These are phyloP conservation scores for Rhodosporidiobolus odoratus DNA, from an alignment of 768 basidiomycete genomes.

Conservation along the genomic window DNA sequence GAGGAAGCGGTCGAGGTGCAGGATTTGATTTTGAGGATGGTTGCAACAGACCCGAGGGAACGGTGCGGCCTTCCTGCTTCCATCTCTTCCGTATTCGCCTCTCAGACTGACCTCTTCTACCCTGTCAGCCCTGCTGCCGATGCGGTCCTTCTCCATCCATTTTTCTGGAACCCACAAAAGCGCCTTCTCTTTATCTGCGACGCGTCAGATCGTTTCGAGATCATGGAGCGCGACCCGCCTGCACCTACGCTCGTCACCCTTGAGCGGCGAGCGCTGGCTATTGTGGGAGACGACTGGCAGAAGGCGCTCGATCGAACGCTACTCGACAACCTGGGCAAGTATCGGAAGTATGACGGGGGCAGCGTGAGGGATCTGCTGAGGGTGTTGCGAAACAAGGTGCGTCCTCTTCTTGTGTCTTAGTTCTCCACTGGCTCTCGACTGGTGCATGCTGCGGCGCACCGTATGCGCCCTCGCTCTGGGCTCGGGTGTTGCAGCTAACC, in stretches of 20 bases:
- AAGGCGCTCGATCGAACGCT: conserved; percentile 77
- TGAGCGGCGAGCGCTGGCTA: conserved; percentile 61
- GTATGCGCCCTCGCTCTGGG: background rate
- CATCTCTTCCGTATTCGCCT: background rate
- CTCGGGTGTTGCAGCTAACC: background rate
- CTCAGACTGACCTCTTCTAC: background rate
- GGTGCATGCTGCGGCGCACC: background rate
- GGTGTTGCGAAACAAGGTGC: conserved; percentile 88
- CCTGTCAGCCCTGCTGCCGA: conserved; percentile 68
- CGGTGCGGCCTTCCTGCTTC: conserved; percentile 55
- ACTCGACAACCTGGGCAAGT: conserved; percentile 92
- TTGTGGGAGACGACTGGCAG: conserved; percentile 91
- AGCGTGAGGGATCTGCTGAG: conserved; percentile 87
- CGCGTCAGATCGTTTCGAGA: conserved; percentile 94
- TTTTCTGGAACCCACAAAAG: conserved; percentile 88
- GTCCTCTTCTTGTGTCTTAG: conserved; percentile 38
- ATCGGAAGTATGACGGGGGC: conserved; percentile 88
- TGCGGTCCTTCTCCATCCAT: conserved; percentile 83
- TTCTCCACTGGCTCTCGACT: background rate
- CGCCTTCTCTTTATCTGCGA: conserved; percentile 92
- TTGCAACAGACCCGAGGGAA: conserved; percentile 65
- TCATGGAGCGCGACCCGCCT: conserved; percentile 88
- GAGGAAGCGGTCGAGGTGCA: conserved; percentile 91
- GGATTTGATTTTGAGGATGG: conserved; percentile 71
- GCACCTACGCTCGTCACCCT: conserved; percentile 68